Evolutionary conservation across 2,329 filamentous ascomycete species (phyloP).

Genomic region (Aspergillus luchuensis): DNA sequence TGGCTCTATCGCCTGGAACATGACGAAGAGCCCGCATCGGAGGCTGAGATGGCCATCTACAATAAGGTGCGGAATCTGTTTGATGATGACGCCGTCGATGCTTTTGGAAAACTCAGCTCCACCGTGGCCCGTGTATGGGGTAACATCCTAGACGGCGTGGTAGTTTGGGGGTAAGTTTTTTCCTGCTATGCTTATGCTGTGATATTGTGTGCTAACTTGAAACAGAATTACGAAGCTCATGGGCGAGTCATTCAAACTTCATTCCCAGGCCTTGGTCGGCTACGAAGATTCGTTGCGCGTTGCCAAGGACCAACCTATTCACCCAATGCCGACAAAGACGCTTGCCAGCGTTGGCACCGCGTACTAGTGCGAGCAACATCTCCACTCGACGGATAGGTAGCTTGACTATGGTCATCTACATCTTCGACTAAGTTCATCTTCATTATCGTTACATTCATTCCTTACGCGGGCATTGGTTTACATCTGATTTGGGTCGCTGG

Average conservation of each 20-base stretch:
- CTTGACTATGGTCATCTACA: too few relatives aligned
- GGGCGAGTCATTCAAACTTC: slow-evolving; percentile 96
- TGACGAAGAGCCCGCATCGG: slow-evolving; percentile 75
- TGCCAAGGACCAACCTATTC: slow-evolving; percentile 44
- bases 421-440: slow-evolving; percentile 20
- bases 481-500: slow-evolving; percentile 45
- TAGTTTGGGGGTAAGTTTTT: slow-evolving; percentile 95
- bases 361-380: slow-evolving; percentile 32
- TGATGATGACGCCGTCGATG: slow-evolving; percentile 84
- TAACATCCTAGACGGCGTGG: slow-evolving; percentile 96
- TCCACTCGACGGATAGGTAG: background rate
- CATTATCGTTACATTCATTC: slow-evolving; percentile 34
- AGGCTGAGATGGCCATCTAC: slow-evolving; percentile 47
- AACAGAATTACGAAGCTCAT: slow-evolving; percentile 70
- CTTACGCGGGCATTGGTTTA: slow-evolving; percentile 33
- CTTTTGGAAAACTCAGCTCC: slow-evolving; percentile 87
- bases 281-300: slow-evolving; percentile 71
- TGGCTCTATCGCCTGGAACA: slow-evolving; percentile 99
- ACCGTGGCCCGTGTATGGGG: slow-evolving; percentile 94
- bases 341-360: slow-evolving; percentile 47
- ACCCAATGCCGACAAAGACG: slow-evolving; percentile 47
- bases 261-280: slow-evolving; percentile 89
- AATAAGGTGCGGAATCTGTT: slow-evolving; percentile 79
- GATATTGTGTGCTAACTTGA: slow-evolving; percentile 47
- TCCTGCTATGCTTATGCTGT: background rate